phyloP scores from a whole-genome alignment of 2,329 filamentous ascomycete genomes.

The Trichoderma simmonsii region DNA sequence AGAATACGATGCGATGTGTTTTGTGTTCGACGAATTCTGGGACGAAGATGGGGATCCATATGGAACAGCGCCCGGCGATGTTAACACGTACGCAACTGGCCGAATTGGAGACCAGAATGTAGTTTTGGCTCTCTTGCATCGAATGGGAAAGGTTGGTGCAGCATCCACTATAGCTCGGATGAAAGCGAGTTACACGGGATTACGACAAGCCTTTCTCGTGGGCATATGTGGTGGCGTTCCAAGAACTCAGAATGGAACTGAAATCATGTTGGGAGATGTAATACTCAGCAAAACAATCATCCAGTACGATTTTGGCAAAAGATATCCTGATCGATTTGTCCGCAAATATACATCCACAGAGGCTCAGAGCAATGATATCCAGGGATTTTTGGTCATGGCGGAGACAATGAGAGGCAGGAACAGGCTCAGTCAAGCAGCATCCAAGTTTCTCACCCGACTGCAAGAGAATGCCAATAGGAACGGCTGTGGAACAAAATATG shows the following conservation, averaged over 20 bases:
- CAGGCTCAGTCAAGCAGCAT: neutral
- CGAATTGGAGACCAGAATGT: neutral
- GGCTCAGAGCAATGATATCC: neutral
- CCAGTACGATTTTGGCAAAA: neutral
- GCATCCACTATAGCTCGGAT: neutral
- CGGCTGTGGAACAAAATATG: neutral
- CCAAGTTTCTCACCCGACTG: neutral
- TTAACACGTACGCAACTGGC: neutral
- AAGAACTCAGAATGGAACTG: neutral
- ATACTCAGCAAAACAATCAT: neutral
- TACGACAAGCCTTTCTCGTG: neutral
- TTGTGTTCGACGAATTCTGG: neutral
- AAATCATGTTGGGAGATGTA: neutral
- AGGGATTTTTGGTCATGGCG: neutral
- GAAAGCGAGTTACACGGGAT: neutral
- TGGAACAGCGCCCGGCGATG: neutral
- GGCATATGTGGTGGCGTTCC: neutral
- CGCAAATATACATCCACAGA: neutral
- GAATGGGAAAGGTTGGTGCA: neutral
- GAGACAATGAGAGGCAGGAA: neutral
- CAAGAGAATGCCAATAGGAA: neutral
- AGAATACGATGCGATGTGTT: neutral
- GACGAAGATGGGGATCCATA: neutral
- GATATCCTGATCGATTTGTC: neutral
- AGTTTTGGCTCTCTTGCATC: neutral